These are phyloP conservation scores for Cyberlindnera xylosilytica DNA, from an alignment of 805 yeast species.

Conservation along the genomic window DNA sequence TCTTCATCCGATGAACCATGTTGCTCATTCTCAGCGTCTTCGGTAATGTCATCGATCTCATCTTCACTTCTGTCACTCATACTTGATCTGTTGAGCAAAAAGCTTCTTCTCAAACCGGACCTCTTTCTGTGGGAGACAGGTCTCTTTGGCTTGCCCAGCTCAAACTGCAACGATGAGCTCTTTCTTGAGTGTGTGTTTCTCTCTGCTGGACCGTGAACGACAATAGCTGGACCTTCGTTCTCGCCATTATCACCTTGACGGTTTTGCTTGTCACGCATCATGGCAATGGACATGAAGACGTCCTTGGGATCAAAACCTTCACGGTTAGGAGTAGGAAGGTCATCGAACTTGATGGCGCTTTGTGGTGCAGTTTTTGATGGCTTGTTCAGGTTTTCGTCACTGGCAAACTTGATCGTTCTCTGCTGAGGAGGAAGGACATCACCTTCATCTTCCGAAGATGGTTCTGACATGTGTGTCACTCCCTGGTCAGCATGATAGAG, in stretches of 20 bases:
- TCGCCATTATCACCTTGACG: constrained; percentile 35
- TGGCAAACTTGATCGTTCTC: constrained; percentile 11
- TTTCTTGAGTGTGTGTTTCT: constrained; percentile 38
- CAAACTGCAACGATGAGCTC: constrained; percentile 29
- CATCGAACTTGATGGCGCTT: constrained; percentile 22
- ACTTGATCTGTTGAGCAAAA: not conserved
- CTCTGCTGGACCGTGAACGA: constrained; percentile 76
- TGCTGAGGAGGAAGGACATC: constrained; percentile 8
- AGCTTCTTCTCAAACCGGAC: constrained; percentile 20
- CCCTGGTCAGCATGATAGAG: constrained; percentile 7
- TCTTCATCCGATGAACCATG: constrained; percentile 17
- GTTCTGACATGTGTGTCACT: constrained; percentile 24
- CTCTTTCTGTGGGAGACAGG: constrained; percentile 14
- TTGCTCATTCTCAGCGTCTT: constrained; percentile 8
- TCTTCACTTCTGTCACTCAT: not conserved
- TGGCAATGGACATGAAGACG: constrained; percentile 77
- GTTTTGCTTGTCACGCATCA: constrained; percentile 59
- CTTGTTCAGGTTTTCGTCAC: not conserved
- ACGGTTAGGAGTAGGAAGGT: constrained; percentile 26
- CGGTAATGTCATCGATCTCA: constrained; percentile 5
- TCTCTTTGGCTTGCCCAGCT: constrained; percentile 20
- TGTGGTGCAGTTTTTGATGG: not conserved
- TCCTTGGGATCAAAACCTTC: constrained; percentile 75
- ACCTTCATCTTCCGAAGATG: constrained; percentile 23
- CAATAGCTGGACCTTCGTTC: constrained; percentile 74